These are phyloP conservation scores for thale cress (Arabidopsis thaliana) DNA, from an alignment of 345 rosid species.

Conservation along the genomic window DNA sequence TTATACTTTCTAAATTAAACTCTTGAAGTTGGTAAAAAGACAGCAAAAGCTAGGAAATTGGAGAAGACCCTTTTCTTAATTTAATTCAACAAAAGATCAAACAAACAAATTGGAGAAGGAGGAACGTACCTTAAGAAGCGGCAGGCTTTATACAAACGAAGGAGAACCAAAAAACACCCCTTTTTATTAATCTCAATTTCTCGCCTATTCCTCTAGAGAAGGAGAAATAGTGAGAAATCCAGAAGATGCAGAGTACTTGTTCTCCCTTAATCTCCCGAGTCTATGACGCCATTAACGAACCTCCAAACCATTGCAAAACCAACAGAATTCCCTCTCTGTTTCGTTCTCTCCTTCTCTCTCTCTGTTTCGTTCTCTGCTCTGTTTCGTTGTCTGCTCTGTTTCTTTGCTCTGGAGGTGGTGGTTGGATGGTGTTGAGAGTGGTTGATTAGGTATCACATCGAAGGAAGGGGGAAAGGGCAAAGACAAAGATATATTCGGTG, in stretches of 20 bases:
- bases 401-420: constrained; percentile 2
- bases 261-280: constrained; percentile 61
- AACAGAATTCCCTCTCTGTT: not conserved
- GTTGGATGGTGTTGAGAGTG: not conserved
- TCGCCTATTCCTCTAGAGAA: constrained; percentile 34
- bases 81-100: constrained; percentile 35
- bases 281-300: constrained; percentile 62
- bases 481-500: constrained; percentile 38
- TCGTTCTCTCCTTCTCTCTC: not conserved
- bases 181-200: constrained; percentile 5
- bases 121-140: constrained; percentile 41
- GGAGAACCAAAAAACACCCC: not conserved
- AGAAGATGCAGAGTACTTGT: constrained; percentile 45
- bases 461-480: not conserved
- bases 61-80: constrained; percentile 49
- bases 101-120: not conserved
- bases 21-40: not conserved
- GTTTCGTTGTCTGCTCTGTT: not conserved
- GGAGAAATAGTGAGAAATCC: constrained; percentile 40
- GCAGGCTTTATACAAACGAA: constrained; percentile 5
- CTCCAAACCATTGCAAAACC: constrained; percentile 56
- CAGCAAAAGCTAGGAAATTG: constrained; percentile 18
- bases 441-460: constrained; percentile 31
- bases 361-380: not conserved
- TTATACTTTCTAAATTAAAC: not conserved